phyloP scores from a whole-genome alignment of 106 monocot genomes.

The Phalaenopsis equestris region DNA sequence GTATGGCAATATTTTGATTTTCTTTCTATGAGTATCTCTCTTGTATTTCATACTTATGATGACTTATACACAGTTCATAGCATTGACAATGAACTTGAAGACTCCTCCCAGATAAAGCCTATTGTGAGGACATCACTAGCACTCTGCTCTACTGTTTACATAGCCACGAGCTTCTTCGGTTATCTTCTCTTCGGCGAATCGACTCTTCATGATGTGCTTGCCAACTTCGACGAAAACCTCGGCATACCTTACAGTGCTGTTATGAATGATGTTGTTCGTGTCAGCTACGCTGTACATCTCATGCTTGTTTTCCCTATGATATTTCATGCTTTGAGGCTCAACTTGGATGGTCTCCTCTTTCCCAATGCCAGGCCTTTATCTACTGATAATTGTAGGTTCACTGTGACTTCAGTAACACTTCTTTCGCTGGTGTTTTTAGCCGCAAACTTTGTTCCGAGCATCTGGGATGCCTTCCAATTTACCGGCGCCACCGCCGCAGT shows the following conservation, averaged over 20 bases:
- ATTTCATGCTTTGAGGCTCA: constrained; percentile 74
- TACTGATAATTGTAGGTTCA: constrained; percentile 56
- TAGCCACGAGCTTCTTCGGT: constrained; percentile 61
- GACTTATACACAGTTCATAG: constrained; percentile 51
- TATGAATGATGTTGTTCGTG: constrained; percentile 60
- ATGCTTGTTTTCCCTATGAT: constrained; percentile 96
- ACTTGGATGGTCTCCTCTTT: constrained; percentile 81
- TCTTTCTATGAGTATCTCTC: too few relatives aligned
- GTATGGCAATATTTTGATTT: too few relatives aligned
- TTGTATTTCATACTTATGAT: neutral
- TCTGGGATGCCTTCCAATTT: constrained; percentile 96
- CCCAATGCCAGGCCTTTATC: constrained; percentile 41
- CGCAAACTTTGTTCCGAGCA: constrained; percentile 83
- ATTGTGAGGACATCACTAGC: constrained; percentile 44
- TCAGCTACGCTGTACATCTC: constrained; percentile 79
- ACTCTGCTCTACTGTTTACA: constrained; percentile 54
- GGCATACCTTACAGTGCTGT: constrained; percentile 68
- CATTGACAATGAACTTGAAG: constrained; percentile 62
- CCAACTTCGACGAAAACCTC: constrained; percentile 81
- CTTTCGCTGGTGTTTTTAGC: constrained; percentile 50
- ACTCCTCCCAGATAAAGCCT: constrained; percentile 44
- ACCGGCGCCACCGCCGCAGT: constrained; percentile 94
- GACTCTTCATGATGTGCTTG: constrained; percentile 70
- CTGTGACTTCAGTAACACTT: constrained; percentile 29
- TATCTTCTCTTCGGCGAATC: constrained; percentile 69